These are phyloP conservation scores for Pichia nakasei DNA, from an alignment of 805 yeast genomes.

Conservation along the genomic window DNA sequence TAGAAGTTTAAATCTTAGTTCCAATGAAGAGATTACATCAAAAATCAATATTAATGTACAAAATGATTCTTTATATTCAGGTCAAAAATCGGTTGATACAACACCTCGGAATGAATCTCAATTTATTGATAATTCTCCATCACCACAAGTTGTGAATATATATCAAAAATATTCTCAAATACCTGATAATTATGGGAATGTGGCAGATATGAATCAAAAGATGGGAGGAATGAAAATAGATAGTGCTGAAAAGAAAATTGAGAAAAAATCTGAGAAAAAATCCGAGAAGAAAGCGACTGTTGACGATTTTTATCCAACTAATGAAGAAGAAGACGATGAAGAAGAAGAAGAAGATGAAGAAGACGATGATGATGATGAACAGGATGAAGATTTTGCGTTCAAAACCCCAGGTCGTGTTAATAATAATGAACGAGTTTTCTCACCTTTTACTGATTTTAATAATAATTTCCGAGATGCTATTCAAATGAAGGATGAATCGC, in stretches of 20 bases:
- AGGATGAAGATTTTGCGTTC: slow-evolving; percentile 8
- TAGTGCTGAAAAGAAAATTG: no score
- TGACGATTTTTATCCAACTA: slow-evolving; percentile 16
- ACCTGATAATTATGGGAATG: slow-evolving; percentile 13
- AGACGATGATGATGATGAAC: slow-evolving; percentile 4
- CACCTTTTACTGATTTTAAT: slow-evolving; percentile 30
- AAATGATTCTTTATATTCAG: slow-evolving; percentile 3
- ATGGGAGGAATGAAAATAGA: not conserved
- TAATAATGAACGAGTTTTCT: slow-evolving; percentile 17
- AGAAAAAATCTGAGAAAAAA: not conserved
- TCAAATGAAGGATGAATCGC: slow-evolving; percentile 7
- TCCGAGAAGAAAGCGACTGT: slow-evolving; percentile 3
- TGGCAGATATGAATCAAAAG: not conserved
- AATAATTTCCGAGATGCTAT: slow-evolving; percentile 23
- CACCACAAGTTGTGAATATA: slow-evolving; percentile 25
- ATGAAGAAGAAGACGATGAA: slow-evolving; percentile 14
- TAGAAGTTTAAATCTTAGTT: not conserved
- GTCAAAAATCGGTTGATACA: not conserved
- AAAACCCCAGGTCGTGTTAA: slow-evolving; percentile 1
- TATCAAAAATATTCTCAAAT: slow-evolving; percentile 27
- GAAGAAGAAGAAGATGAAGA: slow-evolving; percentile 8
- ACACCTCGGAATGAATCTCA: not conserved
- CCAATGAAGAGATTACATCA: slow-evolving; percentile 1
- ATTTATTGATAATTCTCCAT: slow-evolving; percentile 8
- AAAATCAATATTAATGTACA: not conserved